These are phyloP conservation scores for Stereum hirsutum DNA, from an alignment of 1,284 basidiomycete species.

Conservation along the genomic window DNA sequence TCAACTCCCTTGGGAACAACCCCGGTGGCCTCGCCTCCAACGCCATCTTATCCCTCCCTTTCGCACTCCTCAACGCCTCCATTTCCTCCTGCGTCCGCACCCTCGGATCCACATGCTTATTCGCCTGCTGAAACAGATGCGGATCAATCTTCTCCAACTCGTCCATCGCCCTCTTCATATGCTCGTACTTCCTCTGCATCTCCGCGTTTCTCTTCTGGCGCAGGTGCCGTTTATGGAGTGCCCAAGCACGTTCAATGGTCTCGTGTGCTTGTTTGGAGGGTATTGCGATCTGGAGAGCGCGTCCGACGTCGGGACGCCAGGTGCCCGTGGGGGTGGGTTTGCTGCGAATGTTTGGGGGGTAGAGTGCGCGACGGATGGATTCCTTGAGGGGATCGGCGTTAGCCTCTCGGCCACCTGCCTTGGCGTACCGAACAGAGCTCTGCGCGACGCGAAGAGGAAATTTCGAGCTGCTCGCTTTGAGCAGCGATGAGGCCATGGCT, in stretches of 20 bases:
- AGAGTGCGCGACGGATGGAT: conserved; percentile 68
- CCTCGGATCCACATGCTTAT: conserved; percentile 67
- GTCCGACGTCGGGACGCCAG: conserved; percentile 70
- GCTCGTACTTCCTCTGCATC: conserved; percentile 62
- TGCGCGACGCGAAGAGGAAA: conserved; percentile 22
- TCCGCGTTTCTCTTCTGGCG: conserved; percentile 62
- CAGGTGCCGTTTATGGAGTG: conserved; percentile 69
- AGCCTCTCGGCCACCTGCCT: conserved; percentile 12
- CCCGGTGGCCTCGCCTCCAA: conserved; percentile 75
- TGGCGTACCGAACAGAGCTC: conserved; percentile 29
- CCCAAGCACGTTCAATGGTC: conserved; percentile 90
- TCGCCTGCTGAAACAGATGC: conserved; percentile 67
- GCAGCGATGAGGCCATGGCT: conserved; percentile 8
- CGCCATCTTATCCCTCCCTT: conserved; percentile 58
- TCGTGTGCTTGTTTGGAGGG: conserved; percentile 85
- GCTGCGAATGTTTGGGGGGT: conserved; percentile 67
- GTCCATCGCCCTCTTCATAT: conserved; percentile 76
- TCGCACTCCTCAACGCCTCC: conserved; percentile 51
- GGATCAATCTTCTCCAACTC: conserved; percentile 62
- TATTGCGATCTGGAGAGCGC: conserved; percentile 65
- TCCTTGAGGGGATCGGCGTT: conserved; percentile 56
- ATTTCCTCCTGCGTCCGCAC: conserved; percentile 48
- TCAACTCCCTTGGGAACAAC: conserved; percentile 76
- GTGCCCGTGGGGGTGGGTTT: conserved; percentile 68
- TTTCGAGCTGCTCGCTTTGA: conserved; percentile 5